phyloP scores from a whole-genome alignment of 192 early-diverging fungal species.

The Backusella mclennaniae region DNA sequence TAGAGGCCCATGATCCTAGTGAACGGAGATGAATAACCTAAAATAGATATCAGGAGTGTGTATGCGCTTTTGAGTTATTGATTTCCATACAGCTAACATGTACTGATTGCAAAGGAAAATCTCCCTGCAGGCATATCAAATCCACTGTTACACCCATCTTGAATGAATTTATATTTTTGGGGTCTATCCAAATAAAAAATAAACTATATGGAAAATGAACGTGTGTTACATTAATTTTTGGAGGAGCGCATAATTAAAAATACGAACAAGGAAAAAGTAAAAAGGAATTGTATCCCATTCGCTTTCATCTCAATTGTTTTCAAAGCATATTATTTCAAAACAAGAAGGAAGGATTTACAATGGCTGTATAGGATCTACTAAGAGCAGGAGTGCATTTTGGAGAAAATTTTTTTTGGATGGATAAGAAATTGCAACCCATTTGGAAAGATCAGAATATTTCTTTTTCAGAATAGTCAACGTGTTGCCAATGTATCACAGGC shows the following conservation, averaged over 20 bases:
- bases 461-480: constrained; percentile 13
- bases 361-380: background rate
- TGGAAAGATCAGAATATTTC: constrained; percentile 10
- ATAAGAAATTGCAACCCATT: constrained; percentile 2
- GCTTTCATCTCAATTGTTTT: background rate
- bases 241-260: background rate
- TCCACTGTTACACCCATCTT: background rate
- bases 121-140: background rate
- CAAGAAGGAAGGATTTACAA: background rate
- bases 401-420: background rate
- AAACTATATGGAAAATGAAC: background rate
- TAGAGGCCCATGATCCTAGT: background rate
- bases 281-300: background rate
- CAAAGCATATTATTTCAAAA: background rate
- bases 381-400: constrained; percentile 7
- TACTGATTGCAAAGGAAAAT: background rate
- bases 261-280: background rate
- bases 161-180: background rate
- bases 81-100: background rate
- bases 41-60: constrained; percentile 3
- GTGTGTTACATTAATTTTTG: background rate
- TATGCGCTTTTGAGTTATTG: background rate
- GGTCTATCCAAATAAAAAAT: background rate
- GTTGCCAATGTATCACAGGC: constrained; percentile 14
- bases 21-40: background rate